Evolutionary conservation across 371 early-diverging fungal species (phyloP).

Genomic region (Mucor mucedo): DNA sequence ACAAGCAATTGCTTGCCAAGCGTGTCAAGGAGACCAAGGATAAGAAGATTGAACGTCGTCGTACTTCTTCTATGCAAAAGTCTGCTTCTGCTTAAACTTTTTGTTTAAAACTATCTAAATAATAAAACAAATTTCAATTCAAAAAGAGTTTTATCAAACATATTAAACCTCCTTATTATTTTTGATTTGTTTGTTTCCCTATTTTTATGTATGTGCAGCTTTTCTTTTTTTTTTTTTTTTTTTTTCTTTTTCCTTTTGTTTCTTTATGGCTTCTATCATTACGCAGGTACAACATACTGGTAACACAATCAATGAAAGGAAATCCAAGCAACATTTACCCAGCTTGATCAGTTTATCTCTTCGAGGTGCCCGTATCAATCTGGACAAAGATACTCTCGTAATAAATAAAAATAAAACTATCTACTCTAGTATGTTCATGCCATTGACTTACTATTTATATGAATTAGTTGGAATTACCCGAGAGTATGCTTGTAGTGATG

Average conservation of each 20-base stretch:
- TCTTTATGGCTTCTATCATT: background rate
- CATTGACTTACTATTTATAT: background rate
- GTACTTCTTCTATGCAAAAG: slow-evolving; percentile 71
- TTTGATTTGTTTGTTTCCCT: background rate
- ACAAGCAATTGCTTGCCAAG: slow-evolving; percentile 91
- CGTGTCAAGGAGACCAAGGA: slow-evolving; percentile 92
- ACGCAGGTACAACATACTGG: background rate
- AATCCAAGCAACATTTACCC: slow-evolving; percentile 1
- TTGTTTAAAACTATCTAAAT: background rate
- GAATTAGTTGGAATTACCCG: slow-evolving; percentile 53
- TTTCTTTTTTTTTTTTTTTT: background rate
- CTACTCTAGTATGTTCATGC: background rate
- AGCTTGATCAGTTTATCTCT: slow-evolving; percentile 58
- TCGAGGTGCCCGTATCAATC: slow-evolving; percentile 63
- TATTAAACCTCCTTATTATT: background rate
- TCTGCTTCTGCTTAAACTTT: slow-evolving; percentile 51
- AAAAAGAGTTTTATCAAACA: background rate
- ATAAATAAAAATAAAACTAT: background rate
- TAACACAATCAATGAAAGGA: slow-evolving; percentile 2
- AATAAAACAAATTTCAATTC: slow-evolving; percentile 9
- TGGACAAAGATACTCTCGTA: slow-evolving; percentile 71
- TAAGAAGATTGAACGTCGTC: slow-evolving; percentile 72
- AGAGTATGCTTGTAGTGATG: slow-evolving; percentile 77
- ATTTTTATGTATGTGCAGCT: background rate
- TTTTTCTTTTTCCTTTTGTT: background rate